Base-by-base conservation (phyloP, 805 yeast genomes). In the Kazachstania martiniae region DNA sequence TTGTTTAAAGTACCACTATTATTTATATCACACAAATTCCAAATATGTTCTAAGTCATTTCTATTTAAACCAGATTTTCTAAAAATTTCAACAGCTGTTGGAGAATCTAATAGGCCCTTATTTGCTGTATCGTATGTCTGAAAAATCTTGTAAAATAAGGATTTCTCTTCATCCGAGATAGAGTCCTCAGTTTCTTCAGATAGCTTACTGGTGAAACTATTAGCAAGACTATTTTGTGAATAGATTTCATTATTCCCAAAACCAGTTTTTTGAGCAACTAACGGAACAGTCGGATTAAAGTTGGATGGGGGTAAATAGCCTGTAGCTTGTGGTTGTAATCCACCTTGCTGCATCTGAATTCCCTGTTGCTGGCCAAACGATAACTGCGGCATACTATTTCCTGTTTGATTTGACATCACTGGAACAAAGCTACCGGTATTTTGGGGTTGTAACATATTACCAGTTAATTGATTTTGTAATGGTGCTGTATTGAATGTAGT, bases 61-160 rank as follows among this genome's bases (percentile, higher is more conserved):
- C 95, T 75, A 35, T 77, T 68, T 43, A 91, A 70, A 2, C 97
- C 97, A 14, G 94, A 81, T 59, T 91, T 89, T 34, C 91, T 77
- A 56, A 91, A 86, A 29, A 91, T 77, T 35, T 74, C 74, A 32
- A 89, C 82, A 2, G 95, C 95, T 9, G 77, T 74, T 17, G 72
- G 72, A 12, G 95, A 94, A 36, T 76, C 79, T 38, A 89, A 65
- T 41, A 59, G 72, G 0, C 97, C 97, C 27, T 62, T 61, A 29
- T 68, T 68, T 25, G 63, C 49, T 12, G 73, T 62, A 49, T 87
- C 96, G 85, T 94, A 89, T 25, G 91, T 86, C 34, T 68, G 70
- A 61, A 91, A 89, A 37, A 89, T 83, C 31, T 78, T 82, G 48
- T 82, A 93, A 59, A 87, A 89, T 36, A 85, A 74, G 35, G 68